A percentile compares a stretch with the other conserved stretches of the same genome.
These are phyloP conservation scores for Cyathus striatus DNA, from an alignment of 768 basidiomycete species.

Conservation along the genomic window DNA sequence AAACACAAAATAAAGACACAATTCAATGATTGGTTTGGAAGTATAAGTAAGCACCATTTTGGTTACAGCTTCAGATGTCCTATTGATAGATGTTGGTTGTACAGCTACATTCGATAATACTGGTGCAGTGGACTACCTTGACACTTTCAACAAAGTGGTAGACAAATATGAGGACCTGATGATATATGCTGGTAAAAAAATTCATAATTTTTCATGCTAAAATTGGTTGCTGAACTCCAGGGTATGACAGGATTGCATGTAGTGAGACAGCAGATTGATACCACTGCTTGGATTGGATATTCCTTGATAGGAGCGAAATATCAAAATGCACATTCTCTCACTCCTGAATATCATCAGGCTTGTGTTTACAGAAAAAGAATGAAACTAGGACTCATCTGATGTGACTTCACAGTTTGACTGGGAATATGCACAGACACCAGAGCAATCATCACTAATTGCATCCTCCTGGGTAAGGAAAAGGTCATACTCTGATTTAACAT, in stretches of 20 bases:
- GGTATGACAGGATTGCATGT: conserved; percentile 49
- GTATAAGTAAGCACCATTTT: conserved; percentile 30
- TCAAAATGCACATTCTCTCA: conserved; percentile 38
- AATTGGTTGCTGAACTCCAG: too few species aligned
- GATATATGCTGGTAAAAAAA: conserved; percentile 34
- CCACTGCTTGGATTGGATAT: conserved; percentile 50
- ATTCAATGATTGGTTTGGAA: conserved; percentile 38
- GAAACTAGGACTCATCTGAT: neutral
- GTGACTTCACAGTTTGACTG: conserved; percentile 26
- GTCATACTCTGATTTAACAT: neutral
- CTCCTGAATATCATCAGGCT: conserved; percentile 54
- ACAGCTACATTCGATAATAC: conserved; percentile 53
- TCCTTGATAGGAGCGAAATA: conserved; percentile 42
- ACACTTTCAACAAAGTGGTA: conserved; percentile 34
- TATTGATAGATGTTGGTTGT: neutral
- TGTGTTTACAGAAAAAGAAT: conserved; percentile 19
- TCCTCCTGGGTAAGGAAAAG: conserved; percentile 47
- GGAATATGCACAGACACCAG: conserved; percentile 58
- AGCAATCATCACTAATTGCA: conserved; percentile 60
- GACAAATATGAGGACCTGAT: conserved; percentile 36
- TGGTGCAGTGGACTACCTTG: conserved; percentile 42
- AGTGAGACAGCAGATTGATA: conserved; percentile 42
- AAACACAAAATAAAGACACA: conserved; percentile 47
- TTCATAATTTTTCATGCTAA: neutral
- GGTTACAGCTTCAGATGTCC: neutral